Percentiles rank a stretch among this genome's conserved stretches.
phyloP scores from a whole-genome alignment of 257 asterid genomes.

The Fraxinus excelsior region DNA sequence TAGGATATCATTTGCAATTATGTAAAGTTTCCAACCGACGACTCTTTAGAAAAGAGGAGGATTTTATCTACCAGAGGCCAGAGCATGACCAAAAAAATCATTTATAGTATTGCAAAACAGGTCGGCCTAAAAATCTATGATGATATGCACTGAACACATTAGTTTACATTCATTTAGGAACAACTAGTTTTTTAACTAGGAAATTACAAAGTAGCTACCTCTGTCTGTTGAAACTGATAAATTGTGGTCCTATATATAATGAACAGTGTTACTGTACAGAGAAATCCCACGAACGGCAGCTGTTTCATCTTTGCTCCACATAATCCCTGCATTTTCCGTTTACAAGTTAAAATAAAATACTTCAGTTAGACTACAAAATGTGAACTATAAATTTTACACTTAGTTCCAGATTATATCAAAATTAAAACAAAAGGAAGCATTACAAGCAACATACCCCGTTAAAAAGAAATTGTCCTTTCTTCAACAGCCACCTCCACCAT shows the following conservation, averaged over 20 bases:
- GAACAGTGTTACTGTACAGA: slow-evolving; percentile 73
- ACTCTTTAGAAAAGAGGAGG: background rate
- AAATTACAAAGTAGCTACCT: slow-evolving; percentile 46
- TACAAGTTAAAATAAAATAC: slow-evolving; percentile 19
- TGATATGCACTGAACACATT: background rate
- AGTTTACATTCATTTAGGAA: slow-evolving; percentile 19
- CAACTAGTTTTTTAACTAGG: slow-evolving; percentile 2
- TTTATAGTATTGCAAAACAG: background rate
- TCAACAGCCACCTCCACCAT: slow-evolving; percentile 78
- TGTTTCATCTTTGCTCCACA: slow-evolving; percentile 77
- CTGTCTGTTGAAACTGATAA: slow-evolving; percentile 78
- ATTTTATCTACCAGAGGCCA: background rate
- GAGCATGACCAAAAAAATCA: background rate
- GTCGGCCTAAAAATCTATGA: background rate
- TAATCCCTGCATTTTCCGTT: slow-evolving; percentile 57
- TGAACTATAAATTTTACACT: background rate
- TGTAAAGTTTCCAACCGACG: background rate
- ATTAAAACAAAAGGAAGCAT: slow-evolving; percentile 1
- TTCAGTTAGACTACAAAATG: slow-evolving; percentile 1
- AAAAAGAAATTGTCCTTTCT: slow-evolving; percentile 55
- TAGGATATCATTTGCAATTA: background rate
- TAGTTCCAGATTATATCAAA: background rate
- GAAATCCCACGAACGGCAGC: slow-evolving; percentile 72
- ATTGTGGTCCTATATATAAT: slow-evolving; percentile 74
- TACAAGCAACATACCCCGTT: slow-evolving; percentile 50